Evolutionary conservation across 2,329 filamentous ascomycete species (phyloP), one percentile per base, ranked within the genome.

Genomic region (Ceratocystis albifundus): DNA sequence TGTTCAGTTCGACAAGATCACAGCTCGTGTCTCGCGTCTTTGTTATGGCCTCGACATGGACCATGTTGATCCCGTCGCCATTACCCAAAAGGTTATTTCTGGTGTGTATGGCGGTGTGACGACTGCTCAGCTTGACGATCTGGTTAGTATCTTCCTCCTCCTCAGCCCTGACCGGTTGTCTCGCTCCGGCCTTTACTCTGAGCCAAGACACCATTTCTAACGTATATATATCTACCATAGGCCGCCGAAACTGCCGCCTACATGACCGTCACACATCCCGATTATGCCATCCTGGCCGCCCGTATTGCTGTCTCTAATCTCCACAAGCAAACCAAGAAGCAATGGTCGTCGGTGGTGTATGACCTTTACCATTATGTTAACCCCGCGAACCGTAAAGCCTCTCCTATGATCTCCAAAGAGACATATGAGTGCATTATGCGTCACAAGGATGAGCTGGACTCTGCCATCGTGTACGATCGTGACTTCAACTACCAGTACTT

Each of bases 401-500:
- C 92, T 63, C 93, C 94, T 67, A 99, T 99, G 94, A 97, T 99
- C 74, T 91, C 93, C 55, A 80, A 93, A 74, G 81, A 88, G 72
- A 95, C 89, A 61, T 96, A 96, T 75, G 89, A 96, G 72, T 90
- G 86, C 69, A 88, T 99, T 70, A 94, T 96, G 89, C 89, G 88
- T 74, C 91, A 99, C 78, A 91, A 90, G 73, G 94, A 96, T 66
- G 94, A 99, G 79, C 84, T 99, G 67, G 96, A 99, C 82, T 97
- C 93, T 55, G 94, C 94, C 73, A 97, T 99, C 75, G 93, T 99
- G 73, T 99, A 97, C 74, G 94, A 99, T 80, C 89, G 94, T 72
- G 94, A 99, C 76, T 99, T 99, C 84, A 96, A 97, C 84, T 99
- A 99, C 82, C 94, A 99, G 80, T 99, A 96, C 80, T 99, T 99